phyloP scores from a whole-genome alignment of 495 filamentous ascomycete genomes.

The Aspergillus olivimuriae region DNA sequence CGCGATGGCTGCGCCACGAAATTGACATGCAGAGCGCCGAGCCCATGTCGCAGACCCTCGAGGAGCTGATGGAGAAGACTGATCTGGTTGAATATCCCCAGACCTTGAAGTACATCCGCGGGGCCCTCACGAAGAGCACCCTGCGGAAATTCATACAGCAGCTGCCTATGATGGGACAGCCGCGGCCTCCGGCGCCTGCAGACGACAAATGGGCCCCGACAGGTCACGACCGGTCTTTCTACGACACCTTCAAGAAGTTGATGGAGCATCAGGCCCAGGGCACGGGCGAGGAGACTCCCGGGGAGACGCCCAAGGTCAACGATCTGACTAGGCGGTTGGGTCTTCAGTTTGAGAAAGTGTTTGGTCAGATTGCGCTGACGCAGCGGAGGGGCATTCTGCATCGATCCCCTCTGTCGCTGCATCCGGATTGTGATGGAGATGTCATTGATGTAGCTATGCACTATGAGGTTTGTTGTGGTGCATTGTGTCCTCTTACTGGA shows the following conservation, averaged over 20 bases:
- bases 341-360: slow-evolving; percentile 48
- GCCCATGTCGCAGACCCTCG: slow-evolving; percentile 36
- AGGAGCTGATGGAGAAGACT: slow-evolving; percentile 42
- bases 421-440: slow-evolving; percentile 32
- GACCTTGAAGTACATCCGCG: slow-evolving; percentile 46
- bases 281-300: slow-evolving; percentile 17
- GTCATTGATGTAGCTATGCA: slow-evolving; percentile 32
- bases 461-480: slow-evolving; percentile 34
- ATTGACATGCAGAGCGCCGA: slow-evolving; percentile 57
- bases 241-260: slow-evolving; percentile 38
- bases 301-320: slow-evolving; percentile 44
- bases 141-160: slow-evolving; percentile 41
- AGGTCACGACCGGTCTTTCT: slow-evolving; percentile 39
- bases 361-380: slow-evolving; percentile 51
- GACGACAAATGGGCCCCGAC: slow-evolving; percentile 35
- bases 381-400: slow-evolving; percentile 52
- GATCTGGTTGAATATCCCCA: slow-evolving; percentile 40
- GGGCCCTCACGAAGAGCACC: slow-evolving; percentile 42
- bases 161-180: slow-evolving; percentile 33
- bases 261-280: slow-evolving; percentile 26
- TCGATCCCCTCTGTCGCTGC: slow-evolving; percentile 41
- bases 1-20: slow-evolving; percentile 76
- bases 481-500: too few species aligned
- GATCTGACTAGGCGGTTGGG: slow-evolving; percentile 46
- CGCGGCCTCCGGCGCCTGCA: slow-evolving; percentile 15